A percentile compares a stretch with the other conserved stretches of the same genome.
Evolutionary conservation across 2,329 filamentous ascomycete species (phyloP).

Genomic region (Acrocalymma vagum): DNA sequence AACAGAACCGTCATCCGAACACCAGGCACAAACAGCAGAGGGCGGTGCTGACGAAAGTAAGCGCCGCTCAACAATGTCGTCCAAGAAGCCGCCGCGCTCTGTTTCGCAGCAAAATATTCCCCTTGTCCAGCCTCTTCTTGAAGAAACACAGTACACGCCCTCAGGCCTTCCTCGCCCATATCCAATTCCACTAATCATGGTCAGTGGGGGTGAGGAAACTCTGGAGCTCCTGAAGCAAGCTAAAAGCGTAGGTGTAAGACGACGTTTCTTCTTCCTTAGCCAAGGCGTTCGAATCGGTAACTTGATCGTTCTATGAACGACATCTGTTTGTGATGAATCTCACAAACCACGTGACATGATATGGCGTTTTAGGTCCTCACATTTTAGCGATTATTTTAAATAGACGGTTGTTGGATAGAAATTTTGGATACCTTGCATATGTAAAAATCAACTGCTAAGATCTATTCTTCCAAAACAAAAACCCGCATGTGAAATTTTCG

Average conservation of each 20-base stretch:
- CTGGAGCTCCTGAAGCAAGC: conserved; percentile 71
- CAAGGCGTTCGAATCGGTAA: conserved; percentile 83
- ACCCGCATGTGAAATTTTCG: no score
- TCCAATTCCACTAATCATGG: conserved; percentile 84
- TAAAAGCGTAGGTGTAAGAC: conserved; percentile 75
- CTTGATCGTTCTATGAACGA: conserved; percentile 68
- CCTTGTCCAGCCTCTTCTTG: conserved; percentile 74
- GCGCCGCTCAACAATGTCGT: conserved; percentile 9
- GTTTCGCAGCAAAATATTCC: neutral
- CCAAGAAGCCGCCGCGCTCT: conserved; percentile 33
- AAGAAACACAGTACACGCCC: conserved; percentile 75
- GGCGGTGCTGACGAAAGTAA: conserved; percentile 13
- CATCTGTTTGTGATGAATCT: no score
- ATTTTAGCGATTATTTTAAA: no score
- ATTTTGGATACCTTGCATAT: no score
- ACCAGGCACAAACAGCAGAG: conserved; percentile 20
- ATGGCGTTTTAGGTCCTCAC: no score
- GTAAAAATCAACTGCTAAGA: no score
- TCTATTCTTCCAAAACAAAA: no score
- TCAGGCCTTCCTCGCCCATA: conserved; percentile 74
- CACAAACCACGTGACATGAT: no score
- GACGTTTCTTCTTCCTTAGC: conserved; percentile 82
- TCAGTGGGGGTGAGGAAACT: conserved; percentile 72
- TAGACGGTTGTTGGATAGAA: no score
- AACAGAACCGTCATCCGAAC: no score